Percentiles rank a stretch among this genome's conserved stretches.
phyloP scores from a whole-genome alignment of 176 grass and related monocot genomes.

The Olyra latifolia region DNA sequence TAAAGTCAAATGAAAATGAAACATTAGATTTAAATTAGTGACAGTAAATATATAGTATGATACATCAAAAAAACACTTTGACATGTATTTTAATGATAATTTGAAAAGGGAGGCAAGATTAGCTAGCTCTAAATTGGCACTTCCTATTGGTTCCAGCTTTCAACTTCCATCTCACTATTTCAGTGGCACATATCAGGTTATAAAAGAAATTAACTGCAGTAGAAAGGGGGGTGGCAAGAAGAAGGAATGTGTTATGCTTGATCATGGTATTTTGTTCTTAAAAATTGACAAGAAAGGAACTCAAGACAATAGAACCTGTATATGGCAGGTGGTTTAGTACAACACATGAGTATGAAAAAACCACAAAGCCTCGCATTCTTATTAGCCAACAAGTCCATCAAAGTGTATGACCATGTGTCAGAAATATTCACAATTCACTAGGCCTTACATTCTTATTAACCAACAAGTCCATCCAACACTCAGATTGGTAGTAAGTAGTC shows the following conservation, averaged over 20 bases:
- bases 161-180: background rate
- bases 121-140: background rate
- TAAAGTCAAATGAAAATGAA: slow-evolving; percentile 24
- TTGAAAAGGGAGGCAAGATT: background rate
- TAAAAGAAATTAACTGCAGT: background rate
- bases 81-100: background rate
- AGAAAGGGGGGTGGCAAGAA: background rate
- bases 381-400: background rate
- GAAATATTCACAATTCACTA: background rate
- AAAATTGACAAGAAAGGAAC: background rate
- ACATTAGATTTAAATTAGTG: slow-evolving; percentile 4
- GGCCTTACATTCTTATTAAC: background rate
- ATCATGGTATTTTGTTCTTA: background rate
- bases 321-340: background rate
- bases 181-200: background rate
- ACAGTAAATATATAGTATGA: background rate
- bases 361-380: background rate
- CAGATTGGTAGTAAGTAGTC: background rate
- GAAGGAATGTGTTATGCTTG: background rate
- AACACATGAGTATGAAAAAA: background rate
- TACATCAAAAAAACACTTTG: background rate
- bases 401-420: background rate
- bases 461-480: background rate
- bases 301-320: background rate
- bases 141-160: background rate